Evolutionary conservation across 2,329 filamentous ascomycete species (phyloP), one percentile per base, ranked within the genome.

Genomic region (Fusarium anguioides): DNA sequence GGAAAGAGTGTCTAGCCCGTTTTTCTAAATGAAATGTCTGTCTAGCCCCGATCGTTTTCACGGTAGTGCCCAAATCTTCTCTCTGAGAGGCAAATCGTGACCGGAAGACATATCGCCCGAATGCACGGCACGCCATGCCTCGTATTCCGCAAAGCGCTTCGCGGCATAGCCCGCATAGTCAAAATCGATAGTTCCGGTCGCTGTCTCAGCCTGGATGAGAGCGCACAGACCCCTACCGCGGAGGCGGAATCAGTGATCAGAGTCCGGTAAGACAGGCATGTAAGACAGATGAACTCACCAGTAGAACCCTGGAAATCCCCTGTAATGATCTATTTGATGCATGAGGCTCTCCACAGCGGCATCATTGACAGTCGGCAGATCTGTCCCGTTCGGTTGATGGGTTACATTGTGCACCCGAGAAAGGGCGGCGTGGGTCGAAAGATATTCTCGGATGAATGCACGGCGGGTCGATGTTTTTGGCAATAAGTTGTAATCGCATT

Each of bases 141-240:
- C 58, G 41, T 71, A 71, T 61, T 71, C 68, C 9, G 15, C 46
- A 11, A 71, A 44, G 33, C 68, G 68, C 59, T 55, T 71, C 9
- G 59, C 47, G 4, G 69, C 69, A 37, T 71, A 71, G 29, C 66
- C 68, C 6, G 57, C 60, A 40, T 71, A 71, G 60, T 71, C 68
- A 51, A 71, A 71, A 6, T 71, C 63, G 26, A 71, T 71, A 40
- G 59, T 52, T 45, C 69, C 68, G 18, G 68, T 71, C 9, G 68
- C 65, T 49, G 69, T 70, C 61, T 71, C 55, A n/a, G 69, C 69
- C 33, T 71, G 69, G 17, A 71, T 71, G 15, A 71, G 41, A 7
- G 69, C 69, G 31, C 69, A 71, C 3, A 71, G 68, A 37, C 69
- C 68, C 69, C 69, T 71, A 42, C 35, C 50, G 35, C 15, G 40